Evolutionary conservation across 208 protist species (phyloP).

Genomic region (Acanthamoeba pearcei): DNA sequence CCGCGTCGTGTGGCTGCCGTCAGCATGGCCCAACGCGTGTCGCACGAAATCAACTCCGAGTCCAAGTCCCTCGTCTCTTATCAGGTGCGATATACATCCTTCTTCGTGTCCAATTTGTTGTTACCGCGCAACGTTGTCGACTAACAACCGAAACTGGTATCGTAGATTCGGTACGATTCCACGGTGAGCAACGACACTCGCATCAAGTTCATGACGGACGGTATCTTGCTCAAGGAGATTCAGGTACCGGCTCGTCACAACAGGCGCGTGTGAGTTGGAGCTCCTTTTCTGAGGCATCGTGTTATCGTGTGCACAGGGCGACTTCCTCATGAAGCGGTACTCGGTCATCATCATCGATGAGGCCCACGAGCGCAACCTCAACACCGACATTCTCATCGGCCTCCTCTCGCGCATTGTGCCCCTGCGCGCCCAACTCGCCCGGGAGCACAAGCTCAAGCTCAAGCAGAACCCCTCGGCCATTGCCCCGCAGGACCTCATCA

Average conservation of each 20-base stretch:
- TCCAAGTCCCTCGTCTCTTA: constrained; percentile 87
- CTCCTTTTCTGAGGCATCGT: too few species aligned
- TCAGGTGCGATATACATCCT: constrained; percentile 79
- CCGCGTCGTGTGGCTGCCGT: constrained; percentile 95
- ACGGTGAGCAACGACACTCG: constrained; percentile 74
- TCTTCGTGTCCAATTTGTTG: too few species aligned
- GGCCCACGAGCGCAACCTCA: constrained; percentile 94
- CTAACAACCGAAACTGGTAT: too few species aligned
- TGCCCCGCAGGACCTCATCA: not conserved
- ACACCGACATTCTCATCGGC: constrained; percentile 98
- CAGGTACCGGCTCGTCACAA: constrained; percentile 3
- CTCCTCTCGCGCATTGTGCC: constrained; percentile 98
- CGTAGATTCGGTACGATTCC: constrained; percentile 74
- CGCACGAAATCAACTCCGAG: constrained; percentile 88
- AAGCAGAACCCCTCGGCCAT: constrained; percentile 36
- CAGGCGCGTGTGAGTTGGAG: too few species aligned
- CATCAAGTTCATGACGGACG: constrained; percentile 94
- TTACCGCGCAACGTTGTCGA: too few species aligned
- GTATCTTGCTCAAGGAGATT: constrained; percentile 90
- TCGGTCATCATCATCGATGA: constrained; percentile 95
- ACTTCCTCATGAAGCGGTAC: constrained; percentile 92
- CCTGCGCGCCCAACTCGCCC: constrained; percentile 86
- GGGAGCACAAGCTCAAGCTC: constrained; percentile 21
- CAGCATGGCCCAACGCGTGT: constrained; percentile 90
- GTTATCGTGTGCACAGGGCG: constrained; percentile 71